A percentile compares a stretch with the other conserved stretches of the same genome.
phyloP scores from a whole-genome alignment of 1,139 yeast species.

The Debaryomyces subglobosus region DNA sequence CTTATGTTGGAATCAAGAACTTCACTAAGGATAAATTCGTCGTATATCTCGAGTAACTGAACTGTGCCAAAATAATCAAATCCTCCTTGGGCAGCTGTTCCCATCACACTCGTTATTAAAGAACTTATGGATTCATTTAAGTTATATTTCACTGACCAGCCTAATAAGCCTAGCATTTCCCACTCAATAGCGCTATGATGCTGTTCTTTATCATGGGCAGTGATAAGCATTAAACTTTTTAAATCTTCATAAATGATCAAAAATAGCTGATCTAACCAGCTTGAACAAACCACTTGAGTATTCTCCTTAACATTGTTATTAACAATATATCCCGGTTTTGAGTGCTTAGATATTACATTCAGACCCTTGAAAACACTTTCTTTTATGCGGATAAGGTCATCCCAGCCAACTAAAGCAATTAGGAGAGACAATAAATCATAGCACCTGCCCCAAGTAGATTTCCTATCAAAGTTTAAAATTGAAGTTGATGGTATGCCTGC shows the following conservation, averaged over 20 bases:
- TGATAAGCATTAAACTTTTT: constrained; percentile 31
- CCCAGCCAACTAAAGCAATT: constrained; percentile 48
- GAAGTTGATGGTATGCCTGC: constrained; percentile 31
- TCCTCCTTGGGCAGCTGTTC: constrained; percentile 34
- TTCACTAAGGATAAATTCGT: constrained; percentile 45
- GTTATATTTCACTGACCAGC: constrained; percentile 46
- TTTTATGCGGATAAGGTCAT: constrained; percentile 29
- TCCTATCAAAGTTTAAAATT: constrained; percentile 36
- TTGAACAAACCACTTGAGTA: constrained; percentile 28
- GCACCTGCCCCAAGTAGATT: constrained; percentile 48
- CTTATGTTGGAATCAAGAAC: constrained; percentile 34
- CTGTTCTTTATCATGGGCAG: constrained; percentile 27
- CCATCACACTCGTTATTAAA: constrained; percentile 44
- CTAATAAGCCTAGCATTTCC: constrained; percentile 45
- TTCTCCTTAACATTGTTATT: constrained; percentile 16
- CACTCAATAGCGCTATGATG: constrained; percentile 48
- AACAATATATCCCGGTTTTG: constrained; percentile 21
- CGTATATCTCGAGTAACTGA: constrained; percentile 42
- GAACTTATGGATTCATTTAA: constrained; percentile 43
- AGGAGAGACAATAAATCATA: constrained; percentile 43
- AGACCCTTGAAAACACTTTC: constrained; percentile 21
- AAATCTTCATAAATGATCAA: constrained; percentile 43
- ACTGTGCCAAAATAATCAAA: constrained; percentile 45
- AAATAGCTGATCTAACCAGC: constrained; percentile 47
- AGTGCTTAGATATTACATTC: constrained; percentile 3